Evolutionary conservation across 106 monocot genomes (phyloP).

Genomic region (Dendrobium huoshanense): DNA sequence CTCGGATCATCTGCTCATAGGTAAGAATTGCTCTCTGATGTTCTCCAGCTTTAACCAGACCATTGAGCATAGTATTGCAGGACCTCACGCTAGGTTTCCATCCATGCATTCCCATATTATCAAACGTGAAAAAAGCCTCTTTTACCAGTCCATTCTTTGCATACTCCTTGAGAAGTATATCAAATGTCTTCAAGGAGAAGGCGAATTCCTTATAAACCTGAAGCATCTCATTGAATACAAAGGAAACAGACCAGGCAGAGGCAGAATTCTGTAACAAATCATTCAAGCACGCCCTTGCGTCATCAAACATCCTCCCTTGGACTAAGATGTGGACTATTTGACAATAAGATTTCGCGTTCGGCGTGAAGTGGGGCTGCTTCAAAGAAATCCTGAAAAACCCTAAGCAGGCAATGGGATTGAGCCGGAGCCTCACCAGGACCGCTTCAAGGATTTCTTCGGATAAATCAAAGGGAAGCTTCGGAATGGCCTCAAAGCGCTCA

Average conservation of each 20-base stretch:
- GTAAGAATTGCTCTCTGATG: constrained; percentile 25
- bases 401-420: constrained; percentile 55
- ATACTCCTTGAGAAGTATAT: constrained; percentile 70
- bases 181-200: constrained; percentile 68
- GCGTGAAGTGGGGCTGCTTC: constrained; percentile 42
- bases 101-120: constrained; percentile 71
- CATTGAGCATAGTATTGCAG: constrained; percentile 55
- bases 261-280: constrained; percentile 18
- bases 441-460: constrained; percentile 56
- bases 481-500: constrained; percentile 61
- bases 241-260: constrained; percentile 3
- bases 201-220: constrained; percentile 59
- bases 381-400: constrained; percentile 55
- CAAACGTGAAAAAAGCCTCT: constrained; percentile 74
- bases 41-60: constrained; percentile 45
- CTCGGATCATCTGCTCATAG: constrained; percentile 52
- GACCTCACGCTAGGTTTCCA: constrained; percentile 71
- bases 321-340: constrained; percentile 67
- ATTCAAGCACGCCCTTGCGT: constrained; percentile 33
- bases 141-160: constrained; percentile 30
- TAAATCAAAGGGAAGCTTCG: constrained; percentile 50
- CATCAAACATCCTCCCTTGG: constrained; percentile 44
- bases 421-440: constrained; percentile 59
- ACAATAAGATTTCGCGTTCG: constrained; percentile 36
- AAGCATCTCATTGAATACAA: constrained; percentile 51